A percentile compares a stretch with the other conserved stretches of the same genome.
phyloP scores from a whole-genome alignment of 768 basidiomycete species.

The Tylopilus sp. region DNA sequence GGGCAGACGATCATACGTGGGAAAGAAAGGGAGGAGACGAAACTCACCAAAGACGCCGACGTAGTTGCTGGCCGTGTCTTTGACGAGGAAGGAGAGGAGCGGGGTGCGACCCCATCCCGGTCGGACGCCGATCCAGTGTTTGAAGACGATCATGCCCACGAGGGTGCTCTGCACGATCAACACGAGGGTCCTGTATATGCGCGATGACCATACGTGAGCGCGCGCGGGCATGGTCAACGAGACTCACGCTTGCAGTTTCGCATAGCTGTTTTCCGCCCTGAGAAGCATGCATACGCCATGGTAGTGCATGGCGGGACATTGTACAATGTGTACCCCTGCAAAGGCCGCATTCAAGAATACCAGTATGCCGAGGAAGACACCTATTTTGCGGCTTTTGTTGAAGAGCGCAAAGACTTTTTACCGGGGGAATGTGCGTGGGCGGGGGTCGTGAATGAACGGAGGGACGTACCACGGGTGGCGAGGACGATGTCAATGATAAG shows the following conservation, averaged over 20 bases:
- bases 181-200: constrained; percentile 2
- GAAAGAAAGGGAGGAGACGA: neutral
- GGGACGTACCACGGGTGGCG: constrained; percentile 21
- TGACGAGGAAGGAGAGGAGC: constrained; percentile 38
- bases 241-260: constrained; percentile 16
- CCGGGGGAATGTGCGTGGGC: neutral
- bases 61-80: constrained; percentile 47
- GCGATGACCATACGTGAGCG: neutral
- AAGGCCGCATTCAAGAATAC: constrained; percentile 19
- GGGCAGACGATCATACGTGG: neutral
- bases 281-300: constrained; percentile 25
- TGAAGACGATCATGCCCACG: constrained; percentile 36
- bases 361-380: constrained; percentile 9
- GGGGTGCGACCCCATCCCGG: constrained; percentile 43
- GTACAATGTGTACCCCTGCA: constrained; percentile 20
- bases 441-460: neutral
- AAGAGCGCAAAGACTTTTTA: constrained; percentile 32
- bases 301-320: neutral
- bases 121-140: constrained; percentile 33
- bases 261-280: neutral
- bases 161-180: constrained; percentile 36
- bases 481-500: constrained; percentile 24
- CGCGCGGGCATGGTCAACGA: neutral
- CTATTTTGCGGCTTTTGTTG: constrained; percentile 33
- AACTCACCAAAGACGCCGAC: constrained; percentile 37